phyloP scores from a whole-genome alignment of 129 eudicot species.

The Arctium minus region DNA sequence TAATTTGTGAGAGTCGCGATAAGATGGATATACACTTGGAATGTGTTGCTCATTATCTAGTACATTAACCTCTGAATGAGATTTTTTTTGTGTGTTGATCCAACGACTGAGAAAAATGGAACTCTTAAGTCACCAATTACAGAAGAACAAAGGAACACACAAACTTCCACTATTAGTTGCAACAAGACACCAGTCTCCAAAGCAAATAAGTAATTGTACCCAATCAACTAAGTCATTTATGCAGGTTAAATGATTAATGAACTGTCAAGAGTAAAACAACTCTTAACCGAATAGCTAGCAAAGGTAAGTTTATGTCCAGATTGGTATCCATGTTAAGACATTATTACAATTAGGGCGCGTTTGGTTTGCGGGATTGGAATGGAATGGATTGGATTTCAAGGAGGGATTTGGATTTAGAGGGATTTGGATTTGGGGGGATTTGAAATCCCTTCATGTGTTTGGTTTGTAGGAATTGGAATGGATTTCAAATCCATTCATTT shows the following conservation, averaged over 20 bases:
- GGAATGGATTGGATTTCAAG: too few species aligned
- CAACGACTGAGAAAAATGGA: constrained; percentile 56
- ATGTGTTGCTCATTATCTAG: constrained; percentile 36
- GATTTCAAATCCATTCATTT: too few species aligned
- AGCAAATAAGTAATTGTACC: background rate
- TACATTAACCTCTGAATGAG: constrained; percentile 28
- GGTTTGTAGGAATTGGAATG: too few species aligned
- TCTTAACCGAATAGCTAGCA: background rate
- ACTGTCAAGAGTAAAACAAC: background rate
- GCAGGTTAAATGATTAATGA: background rate
- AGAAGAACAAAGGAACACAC: background rate
- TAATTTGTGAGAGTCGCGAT: constrained; percentile 48
- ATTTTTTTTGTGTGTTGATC: constrained; percentile 51
- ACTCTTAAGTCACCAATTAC: background rate
- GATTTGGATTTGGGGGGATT: too few species aligned
- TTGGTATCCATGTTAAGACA: background rate
- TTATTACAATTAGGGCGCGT: background rate
- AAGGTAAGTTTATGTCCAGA: background rate
- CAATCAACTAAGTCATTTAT: too few species aligned
- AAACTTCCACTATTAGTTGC: background rate
- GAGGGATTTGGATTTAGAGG: too few species aligned
- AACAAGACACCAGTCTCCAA: background rate
- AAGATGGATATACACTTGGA: constrained; percentile 71
- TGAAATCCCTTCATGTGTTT: too few species aligned
- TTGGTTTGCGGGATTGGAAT: too few species aligned